Evolutionary conservation across 495 filamentous ascomycete species (phyloP), one percentile per base, ranked within the genome.

Genomic region (Neurospora sp.): DNA sequence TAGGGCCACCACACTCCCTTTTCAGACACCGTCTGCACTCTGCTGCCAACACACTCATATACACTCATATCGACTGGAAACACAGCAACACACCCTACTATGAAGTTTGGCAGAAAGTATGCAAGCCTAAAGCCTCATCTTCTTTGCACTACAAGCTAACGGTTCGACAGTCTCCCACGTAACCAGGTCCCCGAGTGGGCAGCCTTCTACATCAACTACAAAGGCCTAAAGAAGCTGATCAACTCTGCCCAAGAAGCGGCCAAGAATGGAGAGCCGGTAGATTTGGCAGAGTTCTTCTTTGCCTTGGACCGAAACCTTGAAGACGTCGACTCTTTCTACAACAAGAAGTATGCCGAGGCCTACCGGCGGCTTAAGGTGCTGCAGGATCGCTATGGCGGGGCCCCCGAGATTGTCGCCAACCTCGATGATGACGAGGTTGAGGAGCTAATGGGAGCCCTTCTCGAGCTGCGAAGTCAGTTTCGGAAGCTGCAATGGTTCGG

Each of bases 161-260:
- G 71, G 74, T 73, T 74, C 76, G 75, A 76, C 78, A 94, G 91
- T 84, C 87, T 99, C 70, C 86, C 94, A 14, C 91, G 95, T 48
- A 97, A 97, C 79, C 94, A 97, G 78, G 96, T 98, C 71, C 96
- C 96, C 12, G 96, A 99, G 83, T 99, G 94, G 94, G 92, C 94
- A 71, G 82, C 90, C 41, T 89, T 87, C 20, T 99, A 99, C 78
- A 97, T 99, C 83, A 91, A 97, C 80, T 99, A 99, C 86, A 98
- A 98, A 81, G 88, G 91, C 44, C 83, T 98, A 78, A 99, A 99
- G 84, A 95, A 96, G 85, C 87, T 97, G 61, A 93, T 98, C 81
- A 98, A 96, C 81, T 86, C 90, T 5, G 90, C 89, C 16, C 86
- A 88, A 31, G 87, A 85, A 48, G 85, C 87, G 69, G 84, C 85